A percentile compares a stretch with the other conserved stretches of the same genome.
Evolutionary conservation across 345 rosid species (phyloP).

Genomic region (Nasturtium officinale): DNA sequence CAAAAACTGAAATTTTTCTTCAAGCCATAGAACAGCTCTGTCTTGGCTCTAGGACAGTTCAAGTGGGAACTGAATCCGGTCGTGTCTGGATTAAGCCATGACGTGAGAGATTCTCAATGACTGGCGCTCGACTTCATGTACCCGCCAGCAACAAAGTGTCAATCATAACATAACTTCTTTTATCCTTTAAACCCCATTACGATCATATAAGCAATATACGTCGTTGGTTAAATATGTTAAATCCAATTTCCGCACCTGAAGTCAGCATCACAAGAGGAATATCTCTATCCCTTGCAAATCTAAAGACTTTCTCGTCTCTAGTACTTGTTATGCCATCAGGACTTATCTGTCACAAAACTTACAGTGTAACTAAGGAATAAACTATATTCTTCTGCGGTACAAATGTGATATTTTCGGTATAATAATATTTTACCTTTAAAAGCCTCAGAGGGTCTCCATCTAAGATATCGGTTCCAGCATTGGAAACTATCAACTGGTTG

Average conservation of each 20-base stretch:
- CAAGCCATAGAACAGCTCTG: too few relatives aligned
- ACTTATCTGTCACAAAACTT: slow-evolving; percentile 58
- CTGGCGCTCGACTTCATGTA: slow-evolving; percentile 93
- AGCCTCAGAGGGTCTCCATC: slow-evolving; percentile 94
- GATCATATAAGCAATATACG: neutral
- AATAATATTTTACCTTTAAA: slow-evolving; percentile 59
- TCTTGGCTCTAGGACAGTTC: slow-evolving; percentile 12
- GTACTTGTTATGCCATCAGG: slow-evolving; percentile 67
- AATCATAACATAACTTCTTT: neutral
- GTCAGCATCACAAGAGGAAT: slow-evolving; percentile 87
- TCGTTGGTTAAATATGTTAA: neutral
- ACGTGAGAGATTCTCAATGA: slow-evolving; percentile 67
- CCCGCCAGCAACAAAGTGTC: slow-evolving; percentile 68
- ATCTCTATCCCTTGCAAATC: slow-evolving; percentile 70
- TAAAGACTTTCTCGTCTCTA: slow-evolving; percentile 93
- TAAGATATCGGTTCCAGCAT: slow-evolving; percentile 96
- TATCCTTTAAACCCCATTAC: neutral
- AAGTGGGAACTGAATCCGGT: slow-evolving; percentile 11
- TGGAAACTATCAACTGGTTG: slow-evolving; percentile 80
- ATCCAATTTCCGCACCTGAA: slow-evolving; percentile 57
- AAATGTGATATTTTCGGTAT: neutral
- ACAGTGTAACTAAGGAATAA: neutral
- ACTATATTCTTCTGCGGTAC: neutral
- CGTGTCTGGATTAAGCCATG: slow-evolving; percentile 56
- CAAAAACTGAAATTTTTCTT: too few relatives aligned